Evolutionary conservation across 306 rosid species (phyloP), one percentile per base, ranked within the genome.

Genomic region (Corylus americana): DNA sequence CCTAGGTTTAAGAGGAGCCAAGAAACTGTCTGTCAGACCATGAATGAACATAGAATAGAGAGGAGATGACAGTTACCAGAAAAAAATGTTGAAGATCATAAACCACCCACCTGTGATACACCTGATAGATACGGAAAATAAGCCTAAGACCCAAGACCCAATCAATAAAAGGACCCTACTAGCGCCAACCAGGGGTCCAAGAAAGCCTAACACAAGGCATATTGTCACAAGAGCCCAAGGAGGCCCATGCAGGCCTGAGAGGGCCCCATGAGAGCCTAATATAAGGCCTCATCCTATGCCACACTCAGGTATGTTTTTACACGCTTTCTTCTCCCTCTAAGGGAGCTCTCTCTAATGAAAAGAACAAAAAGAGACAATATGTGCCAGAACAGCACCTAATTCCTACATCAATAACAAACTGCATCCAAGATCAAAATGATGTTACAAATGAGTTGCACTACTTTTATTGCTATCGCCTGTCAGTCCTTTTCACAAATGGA

Each of bases 1-100:
- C 91, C 99, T 96, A 63, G 39, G 82, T 81, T 37, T 17, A 84
- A 49, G 58, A 77, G 83, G 75, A 57, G 29, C 77, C 80, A 9
- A 76, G 66, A 83, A 83, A 72, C 39, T 55, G 22, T 71, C 66
- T 45, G 25, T 86, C 82, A 82, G 81, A 73, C 87, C 79, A 78
- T 47, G 61, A 77, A 76, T 61, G 73, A 77, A 70, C 48, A 81
- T 18, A 42, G 63, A 80, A 22, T 73, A 62, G 83, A 61, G 55
- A 61, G 57, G 7, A 42, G 8, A 42, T 6, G 45, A 42, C 8
- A 6, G 45, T 42, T 5, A 51, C 74, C 35, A 77, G 9, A 55
- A 47, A 68, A 55, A 47, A 70, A 57, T 55, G 58, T 17, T 25
- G 39, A 55, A 81, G 50, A 70, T 62, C 72, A 39, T 29, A 31